A percentile compares a stretch with the other conserved stretches of the same genome.
Evolutionary conservation across 768 basidiomycete genomes (phyloP).

Genomic region (Mycena epipterygia): DNA sequence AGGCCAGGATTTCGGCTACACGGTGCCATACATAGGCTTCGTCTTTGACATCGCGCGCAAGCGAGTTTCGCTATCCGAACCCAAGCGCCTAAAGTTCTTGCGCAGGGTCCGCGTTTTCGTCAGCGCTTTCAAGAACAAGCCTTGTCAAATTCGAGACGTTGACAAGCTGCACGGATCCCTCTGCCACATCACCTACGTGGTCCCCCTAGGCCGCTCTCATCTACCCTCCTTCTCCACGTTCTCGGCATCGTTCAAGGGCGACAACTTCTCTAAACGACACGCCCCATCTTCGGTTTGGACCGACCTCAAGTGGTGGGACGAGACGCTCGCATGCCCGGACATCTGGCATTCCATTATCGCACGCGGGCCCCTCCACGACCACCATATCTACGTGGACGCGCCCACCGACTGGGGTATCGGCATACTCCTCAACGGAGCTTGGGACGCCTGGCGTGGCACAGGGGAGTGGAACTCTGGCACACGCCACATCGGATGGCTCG

Average conservation of each 20-base stretch:
- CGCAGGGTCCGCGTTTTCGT: background rate
- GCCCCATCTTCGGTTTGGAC: background rate
- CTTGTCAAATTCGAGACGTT: background rate
- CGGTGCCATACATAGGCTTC: background rate
- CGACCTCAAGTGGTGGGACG: slow-evolving; percentile 1
- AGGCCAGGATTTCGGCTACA: background rate
- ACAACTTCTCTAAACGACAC: background rate
- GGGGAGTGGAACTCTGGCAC: slow-evolving; percentile 26
- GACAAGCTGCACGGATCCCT: slow-evolving; percentile 45
- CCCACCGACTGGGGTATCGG: slow-evolving; percentile 46
- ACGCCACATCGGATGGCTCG: slow-evolving; percentile 46
- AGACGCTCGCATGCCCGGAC: background rate
- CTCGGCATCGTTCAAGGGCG: slow-evolving; percentile 38
- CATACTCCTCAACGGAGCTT: slow-evolving; percentile 28
- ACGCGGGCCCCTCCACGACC: background rate
- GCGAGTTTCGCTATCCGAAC: background rate
- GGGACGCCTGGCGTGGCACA: slow-evolving; percentile 35
- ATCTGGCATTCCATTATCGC: background rate
- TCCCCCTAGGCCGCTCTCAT: slow-evolving; percentile 40
- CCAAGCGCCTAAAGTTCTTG: background rate
- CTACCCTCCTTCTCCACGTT: slow-evolving; percentile 45
- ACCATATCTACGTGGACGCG: slow-evolving; percentile 32
- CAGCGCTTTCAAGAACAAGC: background rate
- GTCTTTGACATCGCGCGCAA: background rate
- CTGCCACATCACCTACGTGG: slow-evolving; percentile 49